Conservation (phyloP, 495 filamentous ascomycete species). For the Penicillium malachiteum region DNA sequence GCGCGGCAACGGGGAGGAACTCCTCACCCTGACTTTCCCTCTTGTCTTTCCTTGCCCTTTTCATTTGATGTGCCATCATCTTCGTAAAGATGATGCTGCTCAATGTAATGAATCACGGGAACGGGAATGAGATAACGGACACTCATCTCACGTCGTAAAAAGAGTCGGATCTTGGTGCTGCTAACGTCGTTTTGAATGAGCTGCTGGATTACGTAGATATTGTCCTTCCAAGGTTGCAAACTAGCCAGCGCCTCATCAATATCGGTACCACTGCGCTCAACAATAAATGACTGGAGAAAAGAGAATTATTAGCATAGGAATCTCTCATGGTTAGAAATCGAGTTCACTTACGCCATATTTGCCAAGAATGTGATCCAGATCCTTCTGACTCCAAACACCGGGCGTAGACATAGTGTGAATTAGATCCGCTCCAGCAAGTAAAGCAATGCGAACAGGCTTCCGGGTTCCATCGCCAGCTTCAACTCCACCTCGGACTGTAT, state of each 20-base stretch:
- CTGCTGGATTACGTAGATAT: slow-evolving; percentile 86
- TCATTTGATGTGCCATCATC: slow-evolving; percentile 55
- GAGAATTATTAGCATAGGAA: background rate
- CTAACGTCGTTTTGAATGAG: slow-evolving; percentile 88
- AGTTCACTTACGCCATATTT: slow-evolving; percentile 62
- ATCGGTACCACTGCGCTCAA: slow-evolving; percentile 87
- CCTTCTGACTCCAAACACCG: slow-evolving; percentile 75
- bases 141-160: slow-evolving; percentile 78
- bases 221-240: slow-evolving; percentile 69
- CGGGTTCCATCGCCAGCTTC: slow-evolving; percentile 60
- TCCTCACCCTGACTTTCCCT: slow-evolving; percentile 24
- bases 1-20: background rate
- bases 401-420: slow-evolving; percentile 81
- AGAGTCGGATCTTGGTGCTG: slow-evolving; percentile 84
- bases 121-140: slow-evolving; percentile 64
- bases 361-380: slow-evolving; percentile 85
- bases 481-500: slow-evolving; percentile 71
- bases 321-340: background rate
- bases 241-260: slow-evolving; percentile 77
- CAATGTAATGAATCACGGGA: slow-evolving; percentile 75
- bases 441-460: slow-evolving; percentile 63
- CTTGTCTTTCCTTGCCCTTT: slow-evolving; percentile 38
- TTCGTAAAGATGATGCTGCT: slow-evolving; percentile 68
- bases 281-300: slow-evolving; percentile 64
- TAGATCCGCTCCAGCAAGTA: slow-evolving; percentile 80